Evolutionary conservation across 345 rosid genomes (phyloP).

Genomic region (Populus alba): DNA sequence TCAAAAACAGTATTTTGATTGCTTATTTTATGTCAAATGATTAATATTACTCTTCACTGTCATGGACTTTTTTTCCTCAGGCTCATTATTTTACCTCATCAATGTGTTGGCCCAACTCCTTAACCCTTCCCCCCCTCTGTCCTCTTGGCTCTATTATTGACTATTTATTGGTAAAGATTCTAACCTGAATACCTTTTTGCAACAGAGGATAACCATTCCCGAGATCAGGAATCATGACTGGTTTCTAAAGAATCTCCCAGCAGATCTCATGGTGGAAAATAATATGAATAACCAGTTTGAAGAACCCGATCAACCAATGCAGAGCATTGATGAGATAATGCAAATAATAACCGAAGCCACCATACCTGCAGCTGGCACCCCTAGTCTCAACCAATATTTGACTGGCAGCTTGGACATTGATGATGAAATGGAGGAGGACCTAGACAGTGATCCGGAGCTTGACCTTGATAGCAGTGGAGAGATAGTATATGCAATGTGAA

Average conservation of each 20-base stretch:
- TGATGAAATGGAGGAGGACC: constrained; percentile 95
- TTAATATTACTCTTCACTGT: not conserved
- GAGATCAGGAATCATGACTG: constrained; percentile 88
- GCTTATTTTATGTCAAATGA: not conserved
- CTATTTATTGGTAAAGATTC: not conserved
- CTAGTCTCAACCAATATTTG: constrained; percentile 60
- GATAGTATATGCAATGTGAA: constrained; percentile 84
- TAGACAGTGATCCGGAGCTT: constrained; percentile 84
- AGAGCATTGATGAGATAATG: constrained; percentile 86
- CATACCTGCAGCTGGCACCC: constrained; percentile 72
- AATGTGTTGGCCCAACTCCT: not conserved
- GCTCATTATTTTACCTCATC: not conserved
- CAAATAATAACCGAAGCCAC: constrained; percentile 94
- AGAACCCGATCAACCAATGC: constrained; percentile 82
- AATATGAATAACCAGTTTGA: constrained; percentile 53
- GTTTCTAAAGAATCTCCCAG: constrained; percentile 92
- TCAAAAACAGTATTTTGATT: not conserved
- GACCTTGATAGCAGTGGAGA: constrained; percentile 97
- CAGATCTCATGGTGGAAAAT: constrained; percentile 71
- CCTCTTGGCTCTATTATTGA: not conserved
- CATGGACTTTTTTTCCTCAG: not conserved
- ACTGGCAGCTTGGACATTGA: constrained; percentile 84
- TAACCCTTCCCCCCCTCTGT: not conserved
- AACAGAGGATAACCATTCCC: constrained; percentile 86
- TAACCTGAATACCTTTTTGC: constrained; percentile 19